Conservation (phyloP, 805 yeast species). For the Wickerhamiella vanderwaltii region DNA sequence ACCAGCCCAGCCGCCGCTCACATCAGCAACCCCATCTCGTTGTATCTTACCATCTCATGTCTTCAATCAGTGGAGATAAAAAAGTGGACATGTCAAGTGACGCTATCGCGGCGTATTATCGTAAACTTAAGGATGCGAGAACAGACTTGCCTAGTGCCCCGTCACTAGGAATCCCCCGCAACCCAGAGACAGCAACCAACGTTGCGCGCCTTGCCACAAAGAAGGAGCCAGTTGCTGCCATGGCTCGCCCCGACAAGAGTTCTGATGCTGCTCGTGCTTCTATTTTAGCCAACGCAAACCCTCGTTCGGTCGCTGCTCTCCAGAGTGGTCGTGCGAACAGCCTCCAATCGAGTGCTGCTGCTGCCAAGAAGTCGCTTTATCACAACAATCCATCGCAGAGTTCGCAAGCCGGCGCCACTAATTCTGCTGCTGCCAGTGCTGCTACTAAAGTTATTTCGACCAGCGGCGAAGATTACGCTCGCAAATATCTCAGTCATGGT, state of each 20-base stretch:
- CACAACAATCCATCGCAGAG: constrained; percentile 8
- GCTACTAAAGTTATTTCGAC: constrained; percentile 25
- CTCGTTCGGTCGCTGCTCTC: constrained; percentile 28
- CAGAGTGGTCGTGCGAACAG: constrained; percentile 33
- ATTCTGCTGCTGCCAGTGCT: constrained; percentile 24
- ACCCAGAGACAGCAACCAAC: constrained; percentile 20
- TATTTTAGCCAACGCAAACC: constrained; percentile 24
- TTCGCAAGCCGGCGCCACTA: constrained; percentile 8
- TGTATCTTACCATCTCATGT: too few species aligned
- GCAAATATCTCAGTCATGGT: constrained; percentile 27
- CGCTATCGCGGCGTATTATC: constrained; percentile 28
- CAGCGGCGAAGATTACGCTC: constrained; percentile 27
- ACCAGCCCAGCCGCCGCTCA: too few species aligned
- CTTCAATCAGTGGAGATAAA: constrained; percentile 2
- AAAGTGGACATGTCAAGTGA: constrained; percentile 21
- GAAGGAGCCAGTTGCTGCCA: constrained; percentile 25
- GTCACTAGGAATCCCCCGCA: constrained; percentile 26
- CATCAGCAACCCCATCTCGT: too few species aligned
- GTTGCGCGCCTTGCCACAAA: constrained; percentile 26
- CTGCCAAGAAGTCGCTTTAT: constrained; percentile 25
- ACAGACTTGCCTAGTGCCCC: constrained; percentile 24
- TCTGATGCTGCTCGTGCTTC: constrained; percentile 29
- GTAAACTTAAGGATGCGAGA: constrained; percentile 25
- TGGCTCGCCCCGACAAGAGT: constrained; percentile 26
- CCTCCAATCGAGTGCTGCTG: constrained; percentile 40